phyloP scores from a whole-genome alignment of 1,284 basidiomycete species.

The Tilletia indica region DNA sequence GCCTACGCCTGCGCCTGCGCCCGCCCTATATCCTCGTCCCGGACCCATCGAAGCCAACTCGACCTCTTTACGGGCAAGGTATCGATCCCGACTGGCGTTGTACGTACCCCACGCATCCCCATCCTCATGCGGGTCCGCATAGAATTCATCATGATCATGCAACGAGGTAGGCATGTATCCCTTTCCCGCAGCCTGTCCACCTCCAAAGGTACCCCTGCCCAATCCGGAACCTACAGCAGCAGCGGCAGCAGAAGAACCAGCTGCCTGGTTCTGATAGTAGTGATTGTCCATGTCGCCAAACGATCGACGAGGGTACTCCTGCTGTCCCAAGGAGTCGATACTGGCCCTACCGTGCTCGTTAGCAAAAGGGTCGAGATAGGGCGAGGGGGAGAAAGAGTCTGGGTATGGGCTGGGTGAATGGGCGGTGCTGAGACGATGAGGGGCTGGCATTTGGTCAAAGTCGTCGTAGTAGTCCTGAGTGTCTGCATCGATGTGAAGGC shows the following conservation, averaged over 20 bases:
- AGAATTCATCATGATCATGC: background rate
- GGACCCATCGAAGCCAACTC: conserved; percentile 5
- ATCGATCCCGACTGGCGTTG: conserved; percentile 32
- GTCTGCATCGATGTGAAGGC: conserved; percentile 28
- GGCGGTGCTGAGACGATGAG: conserved; percentile 26
- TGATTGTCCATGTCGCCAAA: conserved; percentile 3
- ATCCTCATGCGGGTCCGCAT: conserved; percentile 6
- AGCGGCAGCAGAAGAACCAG: background rate
- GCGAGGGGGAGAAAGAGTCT: background rate
- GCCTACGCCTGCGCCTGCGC: background rate
- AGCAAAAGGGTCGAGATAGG: background rate
- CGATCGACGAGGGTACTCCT: conserved; percentile 3
- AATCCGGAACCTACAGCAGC: background rate
- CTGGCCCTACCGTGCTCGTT: conserved; percentile 7
- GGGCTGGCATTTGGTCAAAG: conserved; percentile 24
- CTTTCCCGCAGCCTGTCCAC: background rate
- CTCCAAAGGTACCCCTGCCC: conserved; percentile 8
- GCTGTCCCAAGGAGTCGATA: conserved; percentile 26
- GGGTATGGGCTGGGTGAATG: conserved; percentile 32
- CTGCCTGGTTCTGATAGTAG: background rate
- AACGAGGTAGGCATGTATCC: conserved; percentile 17
- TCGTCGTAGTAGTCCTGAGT: conserved; percentile 37
- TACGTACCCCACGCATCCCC: conserved; percentile 28
- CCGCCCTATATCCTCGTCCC: background rate
- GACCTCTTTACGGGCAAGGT: conserved; percentile 34